Evolutionary conservation across 805 yeast species (phyloP).

Genomic region (Saturnispora gosingensis): DNA sequence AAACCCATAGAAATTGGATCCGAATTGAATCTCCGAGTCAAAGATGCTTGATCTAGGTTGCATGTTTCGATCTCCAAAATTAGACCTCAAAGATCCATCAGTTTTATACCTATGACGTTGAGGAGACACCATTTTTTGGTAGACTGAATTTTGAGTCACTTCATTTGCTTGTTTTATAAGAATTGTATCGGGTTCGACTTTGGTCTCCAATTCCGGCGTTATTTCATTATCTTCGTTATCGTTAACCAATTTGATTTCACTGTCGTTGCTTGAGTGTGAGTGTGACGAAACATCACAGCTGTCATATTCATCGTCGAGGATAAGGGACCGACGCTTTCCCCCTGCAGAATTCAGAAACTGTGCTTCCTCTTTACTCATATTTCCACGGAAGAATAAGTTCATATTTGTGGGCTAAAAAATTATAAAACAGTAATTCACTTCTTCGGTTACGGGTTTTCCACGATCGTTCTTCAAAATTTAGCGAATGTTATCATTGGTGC

Average conservation of each 20-base stretch:
- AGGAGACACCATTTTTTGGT: not conserved
- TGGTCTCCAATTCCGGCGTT: not conserved
- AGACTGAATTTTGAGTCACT: not conserved
- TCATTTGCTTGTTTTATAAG: too few relatives aligned
- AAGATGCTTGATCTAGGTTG: slow-evolving; percentile 37
- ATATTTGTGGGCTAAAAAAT: not conserved
- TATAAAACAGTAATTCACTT: not conserved
- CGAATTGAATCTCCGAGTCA: slow-evolving; percentile 38
- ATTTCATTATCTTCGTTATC: not conserved
- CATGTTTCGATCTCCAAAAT: slow-evolving; percentile 48
- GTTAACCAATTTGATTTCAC: not conserved
- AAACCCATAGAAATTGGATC: slow-evolving; percentile 62
- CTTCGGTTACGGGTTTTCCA: not conserved
- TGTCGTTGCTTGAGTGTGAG: not conserved
- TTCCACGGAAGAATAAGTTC: not conserved
- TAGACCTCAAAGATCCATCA: slow-evolving; percentile 36
- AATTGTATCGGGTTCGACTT: not conserved
- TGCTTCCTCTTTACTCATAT: not conserved
- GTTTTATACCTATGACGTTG: slow-evolving; percentile 14
- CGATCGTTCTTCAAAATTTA: not conserved
- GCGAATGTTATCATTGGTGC: not conserved
- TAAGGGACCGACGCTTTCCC: slow-evolving; percentile 15
- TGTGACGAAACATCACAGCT: not conserved
- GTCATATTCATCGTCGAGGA: slow-evolving; percentile 19
- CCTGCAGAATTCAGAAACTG: not conserved